These are phyloP conservation scores for Penicillium robsamsonii DNA, from an alignment of 495 filamentous ascomycete genomes.

Conservation along the genomic window DNA sequence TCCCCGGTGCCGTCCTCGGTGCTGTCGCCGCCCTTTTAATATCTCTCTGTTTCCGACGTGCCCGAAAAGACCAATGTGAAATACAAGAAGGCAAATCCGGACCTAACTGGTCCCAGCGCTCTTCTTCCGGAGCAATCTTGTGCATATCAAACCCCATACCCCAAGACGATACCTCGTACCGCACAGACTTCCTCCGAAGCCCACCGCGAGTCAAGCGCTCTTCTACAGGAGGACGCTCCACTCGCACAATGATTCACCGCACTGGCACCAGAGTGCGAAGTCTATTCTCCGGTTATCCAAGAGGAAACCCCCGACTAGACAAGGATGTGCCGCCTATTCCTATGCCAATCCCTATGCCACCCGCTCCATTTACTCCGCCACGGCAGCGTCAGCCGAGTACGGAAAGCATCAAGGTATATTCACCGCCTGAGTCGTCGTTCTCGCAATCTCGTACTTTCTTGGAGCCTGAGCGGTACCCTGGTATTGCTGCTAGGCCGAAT, in stretches of 20 bases:
- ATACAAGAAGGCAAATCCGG: constrained; percentile 16
- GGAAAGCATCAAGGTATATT: constrained; percentile 70
- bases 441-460: constrained; percentile 27
- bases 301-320: constrained; percentile 11
- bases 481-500: constrained; percentile 35
- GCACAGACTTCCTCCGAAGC: constrained; percentile 55
- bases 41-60: constrained; percentile 41
- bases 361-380: constrained; percentile 32
- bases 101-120: constrained; percentile 34
- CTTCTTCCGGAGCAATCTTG: constrained; percentile 41
- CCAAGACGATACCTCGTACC: constrained; percentile 45
- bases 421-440: constrained; percentile 52
- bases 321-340: constrained; percentile 25
- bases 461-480: constrained; percentile 34
- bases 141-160: constrained; percentile 59
- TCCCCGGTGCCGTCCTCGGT: constrained; percentile 59
- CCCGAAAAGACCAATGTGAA: constrained; percentile 15
- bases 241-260: constrained; percentile 37
- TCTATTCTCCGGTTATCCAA: constrained; percentile 28
- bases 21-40: constrained; percentile 45
- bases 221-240: constrained; percentile 28
- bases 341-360: constrained; percentile 5
- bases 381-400: constrained; percentile 54
- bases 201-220: constrained; percentile 22
- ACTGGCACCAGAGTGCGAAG: constrained; percentile 40